Base-by-base conservation (phyloP, 2,329 filamentous ascomycete genomes). In the Cercospora sojina region DNA sequence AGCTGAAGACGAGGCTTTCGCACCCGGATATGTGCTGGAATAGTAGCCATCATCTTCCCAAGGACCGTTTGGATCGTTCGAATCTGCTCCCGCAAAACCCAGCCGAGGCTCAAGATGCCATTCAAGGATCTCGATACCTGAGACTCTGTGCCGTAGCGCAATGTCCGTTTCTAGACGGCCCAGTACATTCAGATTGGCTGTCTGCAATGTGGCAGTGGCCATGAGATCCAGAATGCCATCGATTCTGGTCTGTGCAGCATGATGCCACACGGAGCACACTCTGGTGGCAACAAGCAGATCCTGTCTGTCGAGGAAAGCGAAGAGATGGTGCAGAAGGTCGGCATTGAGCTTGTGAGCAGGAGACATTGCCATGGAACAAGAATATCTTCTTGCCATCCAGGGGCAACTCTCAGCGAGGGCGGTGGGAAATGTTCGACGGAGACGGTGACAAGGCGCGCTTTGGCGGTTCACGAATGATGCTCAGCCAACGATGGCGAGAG, bases 191-290 rank as follows among this genome's bases (percentile, higher is more conserved):
- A 58, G 9, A 16, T 58, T 58, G 16, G 29, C 55, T 7, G 16
- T 5, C 31, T 38, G 55, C 2, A 58, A 13, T 13, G 16, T 35
- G 6, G 18, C 5, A 1, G 55, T 58, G 12, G 55, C 55, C 0
- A 18, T 20, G 2, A 58, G 16, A 13, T 58, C 29, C 3, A 58
- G 4, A 18, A 29, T 58, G 25, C 18, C 12, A 35, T 38, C 55
- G 9, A 59, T 43, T 7, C 12, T 31, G 20, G 1, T 35, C 18
- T 59, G 56, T 6, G 31, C 56, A 20, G 32, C 32, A 41, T 59
- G 32, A 41, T 59, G 56, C 56, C 56, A 59, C 35, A 23, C 56
- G 29, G 20, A n/a, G 32, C 31, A 59, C 16, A 59, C 31, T n/a
- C 12, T 35, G 16, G 56, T 59, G 10, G 8, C 32, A 2, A 35